Evolutionary conservation across 2,329 filamentous ascomycete genomes (phyloP), one percentile per base, ranked within the genome.

Genomic region (Exophiala sp.): DNA sequence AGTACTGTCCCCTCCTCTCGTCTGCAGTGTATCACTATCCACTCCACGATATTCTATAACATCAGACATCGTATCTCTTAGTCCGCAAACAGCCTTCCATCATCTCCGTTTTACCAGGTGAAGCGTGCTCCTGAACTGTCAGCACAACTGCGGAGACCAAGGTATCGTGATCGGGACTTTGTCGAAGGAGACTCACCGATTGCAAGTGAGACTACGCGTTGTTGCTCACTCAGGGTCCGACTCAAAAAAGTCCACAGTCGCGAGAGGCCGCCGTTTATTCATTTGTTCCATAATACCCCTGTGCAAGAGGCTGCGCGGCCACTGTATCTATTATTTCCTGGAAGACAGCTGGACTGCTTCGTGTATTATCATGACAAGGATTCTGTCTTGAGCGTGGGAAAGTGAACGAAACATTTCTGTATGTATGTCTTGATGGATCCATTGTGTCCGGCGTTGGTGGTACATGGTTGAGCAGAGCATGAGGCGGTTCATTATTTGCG

Each of bases 321-420:
- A 38, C 42, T 59, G 57, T 59, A 59, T 43, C 54, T 48, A 42
- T 46, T 46, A 47, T 34, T 38, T 50, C 38, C 50, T n/a, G 20
- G 50, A 48, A 56, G 53, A 46, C 57, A 60, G 57, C 57, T 57
- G 57, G 57, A 41, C 57, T 60, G 57, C 54, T 60, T 56, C 57
- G 45, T 56, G 53, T 55, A 54, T 49, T 56, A 54, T 53, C 46
- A 48, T 43, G 32, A 14, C 40, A 16, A 40, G n/a, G 40, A 49
- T 33, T 39, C 18, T 24, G 29, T 48, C 45, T 24, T 42, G 43
- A 29, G 47, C 29, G 21, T 40, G 40, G 40, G 14, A 18, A 33
- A 29, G 33, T 39, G 34, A 45, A 46, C 52, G 24, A 39, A 44
- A 36, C 14, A 38, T 34, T 49, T 38, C 47, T 60, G 57, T 60